Evolutionary conservation across 208 protist genomes (phyloP).

Genomic region (Leishmania tarentolae): DNA sequence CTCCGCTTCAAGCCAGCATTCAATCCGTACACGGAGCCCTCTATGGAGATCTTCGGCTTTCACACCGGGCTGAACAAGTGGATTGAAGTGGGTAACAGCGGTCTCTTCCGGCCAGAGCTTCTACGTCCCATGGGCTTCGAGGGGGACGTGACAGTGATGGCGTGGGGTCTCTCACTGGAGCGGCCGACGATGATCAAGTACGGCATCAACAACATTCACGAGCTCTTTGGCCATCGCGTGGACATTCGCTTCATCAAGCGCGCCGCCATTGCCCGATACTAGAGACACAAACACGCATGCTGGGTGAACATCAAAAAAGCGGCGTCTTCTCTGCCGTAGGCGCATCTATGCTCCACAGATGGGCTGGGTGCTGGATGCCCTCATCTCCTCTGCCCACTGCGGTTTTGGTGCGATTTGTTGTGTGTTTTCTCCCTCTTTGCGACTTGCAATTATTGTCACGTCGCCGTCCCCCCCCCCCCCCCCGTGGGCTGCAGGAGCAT

Average conservation of each 20-base stretch:
- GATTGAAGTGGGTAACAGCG: constrained; percentile 99
- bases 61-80: constrained; percentile 96
- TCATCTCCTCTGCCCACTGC: background rate
- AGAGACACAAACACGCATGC: constrained; percentile 25
- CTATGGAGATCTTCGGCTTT: constrained; percentile 99
- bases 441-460: background rate
- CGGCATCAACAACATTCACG: constrained; percentile 98
- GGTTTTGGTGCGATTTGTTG: background rate
- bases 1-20: constrained; percentile 99
- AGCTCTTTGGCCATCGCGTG: constrained; percentile 98
- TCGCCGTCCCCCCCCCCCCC: background rate
- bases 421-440: background rate
- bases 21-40: constrained; percentile 99
- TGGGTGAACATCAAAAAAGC: background rate
- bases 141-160: constrained; percentile 97
- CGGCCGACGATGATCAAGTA: constrained; percentile 99
- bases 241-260: constrained; percentile 89
- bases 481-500: background rate
- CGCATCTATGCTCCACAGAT: background rate
- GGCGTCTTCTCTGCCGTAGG: background rate
- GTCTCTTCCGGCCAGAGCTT: constrained; percentile 99
- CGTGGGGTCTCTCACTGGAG: constrained; percentile 99
- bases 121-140: constrained; percentile 98
- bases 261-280: constrained; percentile 88
- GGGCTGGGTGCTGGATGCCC: background rate